phyloP scores from a whole-genome alignment of 208 protist species.

The Polymyxa betae region DNA sequence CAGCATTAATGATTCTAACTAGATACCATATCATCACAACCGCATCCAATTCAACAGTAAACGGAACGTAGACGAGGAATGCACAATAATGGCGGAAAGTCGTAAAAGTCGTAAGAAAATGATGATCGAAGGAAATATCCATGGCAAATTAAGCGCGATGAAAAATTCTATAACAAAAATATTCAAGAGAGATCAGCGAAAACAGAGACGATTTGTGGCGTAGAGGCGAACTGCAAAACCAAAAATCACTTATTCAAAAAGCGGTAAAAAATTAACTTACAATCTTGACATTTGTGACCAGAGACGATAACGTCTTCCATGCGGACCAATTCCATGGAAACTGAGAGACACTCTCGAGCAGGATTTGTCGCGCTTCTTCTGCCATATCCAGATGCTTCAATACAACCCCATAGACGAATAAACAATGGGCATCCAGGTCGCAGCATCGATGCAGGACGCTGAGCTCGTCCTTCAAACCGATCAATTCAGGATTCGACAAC shows the following conservation, averaged over 20 bases:
- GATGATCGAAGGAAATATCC: too few relatives aligned
- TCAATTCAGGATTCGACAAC: not conserved
- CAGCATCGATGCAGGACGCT: not conserved
- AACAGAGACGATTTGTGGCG: not conserved
- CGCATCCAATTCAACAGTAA: not conserved
- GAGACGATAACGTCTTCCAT: slow-evolving; percentile 70
- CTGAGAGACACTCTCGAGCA: slow-evolving; percentile 61
- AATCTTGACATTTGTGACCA: slow-evolving; percentile 56
- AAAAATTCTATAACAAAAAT: too few relatives aligned
- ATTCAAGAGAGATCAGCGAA: too few relatives aligned
- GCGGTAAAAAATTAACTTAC: not conserved
- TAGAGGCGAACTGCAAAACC: not conserved
- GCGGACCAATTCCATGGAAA: slow-evolving; percentile 75
- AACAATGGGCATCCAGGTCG: slow-evolving; percentile 56
- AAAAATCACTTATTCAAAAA: not conserved
- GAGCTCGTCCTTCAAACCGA: not conserved
- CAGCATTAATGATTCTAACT: slow-evolving; percentile 59
- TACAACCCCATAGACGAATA: slow-evolving; percentile 58
- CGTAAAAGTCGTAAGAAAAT: not conserved
- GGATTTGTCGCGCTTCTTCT: slow-evolving; percentile 54
- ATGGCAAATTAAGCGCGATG: too few relatives aligned
- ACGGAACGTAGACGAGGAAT: not conserved
- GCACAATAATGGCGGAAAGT: not conserved
- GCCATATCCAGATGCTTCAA: slow-evolving; percentile 54
- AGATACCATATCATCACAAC: not conserved